Percentiles rank a stretch among this genome's conserved stretches.
Evolutionary conservation across 2,329 filamentous ascomycete species (phyloP).

Genomic region (Didymella keratinophila): DNA sequence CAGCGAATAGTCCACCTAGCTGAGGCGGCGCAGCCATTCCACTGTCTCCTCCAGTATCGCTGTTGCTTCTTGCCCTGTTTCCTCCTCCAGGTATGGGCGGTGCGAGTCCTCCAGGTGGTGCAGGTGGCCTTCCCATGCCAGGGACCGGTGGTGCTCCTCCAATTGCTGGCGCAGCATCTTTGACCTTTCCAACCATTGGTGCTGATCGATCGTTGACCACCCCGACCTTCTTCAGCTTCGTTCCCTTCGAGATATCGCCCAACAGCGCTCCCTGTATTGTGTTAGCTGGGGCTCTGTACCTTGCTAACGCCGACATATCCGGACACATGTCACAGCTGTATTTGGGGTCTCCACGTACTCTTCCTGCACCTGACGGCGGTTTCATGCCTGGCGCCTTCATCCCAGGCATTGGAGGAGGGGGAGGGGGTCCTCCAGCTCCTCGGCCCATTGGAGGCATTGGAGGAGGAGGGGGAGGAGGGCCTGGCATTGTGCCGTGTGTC

Average conservation of each 20-base stretch:
- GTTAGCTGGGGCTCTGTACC: constrained; percentile 37
- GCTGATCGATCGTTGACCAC: constrained; percentile 93
- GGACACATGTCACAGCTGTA: not conserved
- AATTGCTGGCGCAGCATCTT: constrained; percentile 67
- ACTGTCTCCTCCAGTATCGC: constrained; percentile 65
- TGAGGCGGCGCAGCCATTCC: constrained; percentile 67
- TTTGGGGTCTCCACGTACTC: constrained; percentile 34
- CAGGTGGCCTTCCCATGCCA: constrained; percentile 57
- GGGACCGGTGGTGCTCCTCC: constrained; percentile 86
- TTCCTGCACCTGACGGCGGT: constrained; percentile 44
- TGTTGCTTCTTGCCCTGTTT: constrained; percentile 78
- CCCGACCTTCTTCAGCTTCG: constrained; percentile 76
- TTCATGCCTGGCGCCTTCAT: constrained; percentile 45
- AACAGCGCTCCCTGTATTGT: constrained; percentile 78
- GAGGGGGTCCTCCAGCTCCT: constrained; percentile 48
- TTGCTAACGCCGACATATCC: constrained; percentile 5
- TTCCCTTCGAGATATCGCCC: constrained; percentile 85
- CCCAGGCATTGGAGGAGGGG: constrained; percentile 49
- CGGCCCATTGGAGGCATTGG: constrained; percentile 51
- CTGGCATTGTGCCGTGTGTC: constrained; percentile 41
- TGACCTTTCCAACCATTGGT: constrained; percentile 69
- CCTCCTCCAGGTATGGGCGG: constrained; percentile 67
- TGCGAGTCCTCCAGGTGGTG: constrained; percentile 72
- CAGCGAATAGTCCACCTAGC: constrained; percentile 85
- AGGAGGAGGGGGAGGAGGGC: constrained; percentile 48